phyloP scores from a whole-genome alignment of 768 basidiomycete genomes.

The Termitomyces titanicus region DNA sequence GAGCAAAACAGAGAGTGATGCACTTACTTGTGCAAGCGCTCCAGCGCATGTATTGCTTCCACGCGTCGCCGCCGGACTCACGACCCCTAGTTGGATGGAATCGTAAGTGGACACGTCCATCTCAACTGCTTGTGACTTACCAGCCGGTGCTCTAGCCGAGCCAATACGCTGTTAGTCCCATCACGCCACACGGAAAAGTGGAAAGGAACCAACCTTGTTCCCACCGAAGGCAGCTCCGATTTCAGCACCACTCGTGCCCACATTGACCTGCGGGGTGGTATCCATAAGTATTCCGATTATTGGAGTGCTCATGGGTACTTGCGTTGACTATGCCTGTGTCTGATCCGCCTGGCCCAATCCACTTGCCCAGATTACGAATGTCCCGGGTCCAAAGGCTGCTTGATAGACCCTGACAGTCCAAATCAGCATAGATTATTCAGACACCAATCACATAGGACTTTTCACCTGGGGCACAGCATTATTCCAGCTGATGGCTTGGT shows the following conservation, averaged over 20 bases:
- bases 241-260: conserved; percentile 58
- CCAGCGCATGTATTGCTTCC: conserved; percentile 96
- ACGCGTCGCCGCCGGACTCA: conserved; percentile 97
- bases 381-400: conserved; percentile 91
- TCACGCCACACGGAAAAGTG: conserved; percentile 15
- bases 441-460: conserved; percentile 14
- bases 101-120: neutral
- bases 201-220: conserved; percentile 62
- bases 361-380: conserved; percentile 79
- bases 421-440: conserved; percentile 10
- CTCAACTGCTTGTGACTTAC: conserved; percentile 36
- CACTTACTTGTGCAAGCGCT: conserved; percentile 72
- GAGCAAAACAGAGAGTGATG: neutral
- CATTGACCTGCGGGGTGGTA: conserved; percentile 42
- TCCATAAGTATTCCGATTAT: conserved; percentile 6
- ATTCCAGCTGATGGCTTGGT: conserved; percentile 87
- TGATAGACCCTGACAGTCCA: conserved; percentile 62
- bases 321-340: conserved; percentile 94
- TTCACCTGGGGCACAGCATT: conserved; percentile 78
- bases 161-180: conserved; percentile 14
- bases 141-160: conserved; percentile 72
- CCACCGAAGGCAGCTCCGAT: conserved; percentile 88
- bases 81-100: conserved; percentile 62
- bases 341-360: conserved; percentile 87
- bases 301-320: conserved; percentile 25